A percentile compares a stretch with the other conserved stretches of the same genome.
These are phyloP conservation scores for Rhizopus sp. DNA, from an alignment of 371 early-diverging fungal species.

Conservation along the genomic window DNA sequence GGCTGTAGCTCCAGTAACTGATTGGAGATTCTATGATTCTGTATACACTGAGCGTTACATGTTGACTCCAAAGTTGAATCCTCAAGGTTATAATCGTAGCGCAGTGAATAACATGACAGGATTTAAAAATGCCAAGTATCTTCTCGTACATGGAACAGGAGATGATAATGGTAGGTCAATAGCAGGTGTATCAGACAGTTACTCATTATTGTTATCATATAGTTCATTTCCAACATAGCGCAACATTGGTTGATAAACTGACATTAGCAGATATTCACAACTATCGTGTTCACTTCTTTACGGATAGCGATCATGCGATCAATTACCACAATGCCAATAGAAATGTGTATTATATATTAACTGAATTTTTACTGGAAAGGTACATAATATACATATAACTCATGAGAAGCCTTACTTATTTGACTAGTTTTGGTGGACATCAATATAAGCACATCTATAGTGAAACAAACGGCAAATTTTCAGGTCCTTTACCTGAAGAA, in stretches of 20 bases:
- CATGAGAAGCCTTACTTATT: neutral
- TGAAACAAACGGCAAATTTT: constrained; percentile 31
- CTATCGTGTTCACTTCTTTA: constrained; percentile 79
- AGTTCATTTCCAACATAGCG: constrained; percentile 92
- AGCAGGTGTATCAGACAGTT: neutral
- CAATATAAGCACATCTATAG: constrained; percentile 38
- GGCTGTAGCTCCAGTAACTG: constrained; percentile 97
- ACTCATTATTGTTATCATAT: neutral
- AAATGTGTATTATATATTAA: constrained; percentile 54
- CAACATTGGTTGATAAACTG: constrained; percentile 75
- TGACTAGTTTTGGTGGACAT: constrained; percentile 41
- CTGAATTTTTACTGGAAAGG: constrained; percentile 39
- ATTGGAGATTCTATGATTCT: constrained; percentile 88
- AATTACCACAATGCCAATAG: constrained; percentile 63
- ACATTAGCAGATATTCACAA: constrained; percentile 70
- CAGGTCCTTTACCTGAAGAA: constrained; percentile 28
- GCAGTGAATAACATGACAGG: constrained; percentile 83
- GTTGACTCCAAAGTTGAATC: constrained; percentile 82
- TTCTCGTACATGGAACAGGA: constrained; percentile 92
- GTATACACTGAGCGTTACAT: constrained; percentile 97
- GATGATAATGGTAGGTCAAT: constrained; percentile 74
- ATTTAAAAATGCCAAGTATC: constrained; percentile 75
- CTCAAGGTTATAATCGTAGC: constrained; percentile 76
- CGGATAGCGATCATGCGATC: constrained; percentile 91
- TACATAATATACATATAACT: constrained; percentile 6